These are phyloP conservation scores for Nemania serpens DNA, from an alignment of 2,329 filamentous ascomycete genomes.

Conservation along the genomic window DNA sequence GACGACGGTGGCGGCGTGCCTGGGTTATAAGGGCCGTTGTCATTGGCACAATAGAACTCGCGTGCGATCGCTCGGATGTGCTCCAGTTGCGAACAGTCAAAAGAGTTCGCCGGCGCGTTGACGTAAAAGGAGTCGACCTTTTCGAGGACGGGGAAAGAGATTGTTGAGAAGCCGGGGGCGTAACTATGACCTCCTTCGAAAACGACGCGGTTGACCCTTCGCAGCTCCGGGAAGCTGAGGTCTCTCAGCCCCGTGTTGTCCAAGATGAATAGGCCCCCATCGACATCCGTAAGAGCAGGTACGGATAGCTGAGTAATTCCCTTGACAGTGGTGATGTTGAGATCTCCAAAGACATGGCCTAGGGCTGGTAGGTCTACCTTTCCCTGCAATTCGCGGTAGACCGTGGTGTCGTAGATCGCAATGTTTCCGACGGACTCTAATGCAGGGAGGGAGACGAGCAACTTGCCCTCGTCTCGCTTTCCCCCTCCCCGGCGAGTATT, in stretches of 20 bases:
- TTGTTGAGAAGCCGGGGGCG: slow-evolving; percentile 1
- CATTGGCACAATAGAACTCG: slow-evolving; percentile 7
- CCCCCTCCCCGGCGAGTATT: background rate
- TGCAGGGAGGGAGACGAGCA: slow-evolving; percentile 8
- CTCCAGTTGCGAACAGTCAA: slow-evolving; percentile 14
- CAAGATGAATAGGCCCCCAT: slow-evolving; percentile 3
- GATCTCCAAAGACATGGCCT: slow-evolving; percentile 9
- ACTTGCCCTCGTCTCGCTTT: background rate
- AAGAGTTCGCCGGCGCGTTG: background rate
- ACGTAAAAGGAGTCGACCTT: slow-evolving; percentile 7
- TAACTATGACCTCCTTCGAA: background rate
- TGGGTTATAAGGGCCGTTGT: background rate
- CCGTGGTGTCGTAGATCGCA: background rate
- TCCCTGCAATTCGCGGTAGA: background rate
- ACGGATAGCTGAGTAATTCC: slow-evolving; percentile 2
- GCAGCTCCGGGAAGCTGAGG: slow-evolving; percentile 7
- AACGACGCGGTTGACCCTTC: slow-evolving; percentile 1
- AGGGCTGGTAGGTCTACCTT: slow-evolving; percentile 10
- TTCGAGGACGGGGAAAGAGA: slow-evolving; percentile 10
- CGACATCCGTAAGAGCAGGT: slow-evolving; percentile 8
- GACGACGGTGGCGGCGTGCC: background rate
- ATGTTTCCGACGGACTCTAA: slow-evolving; percentile 12
- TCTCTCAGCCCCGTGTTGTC: background rate
- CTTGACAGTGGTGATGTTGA: slow-evolving; percentile 6
- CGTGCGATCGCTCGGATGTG: slow-evolving; percentile 9